phyloP scores from a whole-genome alignment of 2,329 filamentous ascomycete species.

The Xylariaceae sp. region DNA sequence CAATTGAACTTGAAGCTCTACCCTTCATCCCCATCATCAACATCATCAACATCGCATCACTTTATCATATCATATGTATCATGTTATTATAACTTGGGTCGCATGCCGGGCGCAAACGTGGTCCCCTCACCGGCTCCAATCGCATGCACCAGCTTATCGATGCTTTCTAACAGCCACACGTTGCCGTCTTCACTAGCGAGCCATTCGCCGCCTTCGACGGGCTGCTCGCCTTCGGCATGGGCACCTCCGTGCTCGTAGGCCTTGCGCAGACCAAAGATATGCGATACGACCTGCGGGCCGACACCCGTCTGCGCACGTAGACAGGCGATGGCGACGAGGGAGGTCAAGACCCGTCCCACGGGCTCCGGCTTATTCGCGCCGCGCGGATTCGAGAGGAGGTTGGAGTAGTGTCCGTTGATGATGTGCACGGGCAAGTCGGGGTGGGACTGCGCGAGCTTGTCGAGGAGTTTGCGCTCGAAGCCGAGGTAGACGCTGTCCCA shows the following conservation, averaged over 20 bases:
- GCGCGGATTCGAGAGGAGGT: slow-evolving; percentile 64
- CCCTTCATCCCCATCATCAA: no score
- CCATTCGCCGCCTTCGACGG: slow-evolving; percentile 51
- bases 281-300: slow-evolving; percentile 73
- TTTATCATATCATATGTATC: no score
- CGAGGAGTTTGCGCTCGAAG: slow-evolving; percentile 64
- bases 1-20: no score
- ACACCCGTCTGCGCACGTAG: slow-evolving; percentile 75
- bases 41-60: no score
- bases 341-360: slow-evolving; percentile 66
- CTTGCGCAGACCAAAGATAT: slow-evolving; percentile 76
- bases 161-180: slow-evolving; percentile 55
- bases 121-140: slow-evolving; percentile 41
- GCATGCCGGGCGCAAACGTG: slow-evolving; percentile 50
- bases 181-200: slow-evolving; percentile 60
- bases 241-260: slow-evolving; percentile 59
- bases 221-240: slow-evolving; percentile 43
- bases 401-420: slow-evolving; percentile 66
- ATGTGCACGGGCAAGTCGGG: slow-evolving; percentile 80
- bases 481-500: slow-evolving; percentile 76
- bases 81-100: slow-evolving; percentile 36
- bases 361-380: slow-evolving; percentile 37
- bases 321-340: slow-evolving; percentile 67
- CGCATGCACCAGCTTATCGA: slow-evolving; percentile 53
- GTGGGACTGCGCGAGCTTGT: slow-evolving; percentile 67